phyloP scores from a whole-genome alignment of 441 rosid genomes.

The Pelargonium myrrhifolium region DNA sequence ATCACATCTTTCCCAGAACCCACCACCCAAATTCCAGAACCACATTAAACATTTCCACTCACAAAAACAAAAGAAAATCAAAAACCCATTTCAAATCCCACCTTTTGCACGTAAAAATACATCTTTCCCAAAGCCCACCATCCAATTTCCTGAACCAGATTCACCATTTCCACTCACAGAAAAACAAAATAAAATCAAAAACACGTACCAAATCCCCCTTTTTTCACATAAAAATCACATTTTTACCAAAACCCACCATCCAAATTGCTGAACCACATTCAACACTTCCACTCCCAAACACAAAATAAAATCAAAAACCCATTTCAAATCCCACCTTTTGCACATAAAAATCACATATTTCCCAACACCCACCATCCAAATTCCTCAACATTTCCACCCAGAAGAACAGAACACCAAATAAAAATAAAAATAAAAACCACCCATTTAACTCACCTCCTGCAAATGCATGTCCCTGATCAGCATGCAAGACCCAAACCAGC shows the following conservation, averaged over 20 bases:
- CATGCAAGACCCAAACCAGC: slow-evolving; percentile 26
- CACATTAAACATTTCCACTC: background rate
- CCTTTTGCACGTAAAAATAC: background rate
- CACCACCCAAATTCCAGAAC: background rate
- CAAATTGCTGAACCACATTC: background rate
- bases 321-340: background rate
- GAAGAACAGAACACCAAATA: background rate
- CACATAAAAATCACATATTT: background rate
- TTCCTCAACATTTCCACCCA: background rate
- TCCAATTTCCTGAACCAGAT: background rate
- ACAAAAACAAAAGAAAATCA: too few relatives aligned
- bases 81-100: background rate
- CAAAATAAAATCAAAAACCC: background rate
- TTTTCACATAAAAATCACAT: background rate
- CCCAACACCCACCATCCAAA: background rate
- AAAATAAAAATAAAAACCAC: background rate
- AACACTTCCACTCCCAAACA: background rate
- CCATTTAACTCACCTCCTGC: slow-evolving; percentile 23
- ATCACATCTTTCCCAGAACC: background rate
- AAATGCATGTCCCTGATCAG: slow-evolving; percentile 34
- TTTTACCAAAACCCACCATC: background rate
- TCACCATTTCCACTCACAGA: background rate
- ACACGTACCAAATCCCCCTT: background rate
- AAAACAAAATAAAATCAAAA: too few relatives aligned
- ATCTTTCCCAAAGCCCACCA: background rate